Conservation (phyloP, 2,329 filamentous ascomycete species). For the Furcasterigmium furcatum region DNA sequence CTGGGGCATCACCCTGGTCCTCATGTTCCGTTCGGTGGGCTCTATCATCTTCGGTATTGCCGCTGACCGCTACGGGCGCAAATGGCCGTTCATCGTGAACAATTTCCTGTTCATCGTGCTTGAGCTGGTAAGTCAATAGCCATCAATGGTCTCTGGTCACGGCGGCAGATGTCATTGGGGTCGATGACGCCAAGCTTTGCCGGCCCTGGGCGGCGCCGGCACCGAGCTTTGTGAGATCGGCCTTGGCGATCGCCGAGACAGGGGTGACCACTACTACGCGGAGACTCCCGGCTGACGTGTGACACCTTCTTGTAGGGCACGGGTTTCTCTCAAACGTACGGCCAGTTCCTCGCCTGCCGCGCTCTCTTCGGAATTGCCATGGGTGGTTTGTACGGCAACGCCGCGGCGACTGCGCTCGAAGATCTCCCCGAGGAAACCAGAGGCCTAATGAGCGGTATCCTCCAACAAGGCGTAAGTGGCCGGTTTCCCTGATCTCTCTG, state of each 20-base stretch:
- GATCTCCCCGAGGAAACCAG: conserved; percentile 66
- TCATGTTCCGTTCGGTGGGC: conserved; percentile 58
- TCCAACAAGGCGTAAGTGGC: conserved; percentile 60
- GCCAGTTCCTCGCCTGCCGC: conserved; percentile 70
- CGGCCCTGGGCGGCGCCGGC: background rate
- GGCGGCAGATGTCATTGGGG: conserved; percentile 2
- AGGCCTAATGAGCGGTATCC: conserved; percentile 71
- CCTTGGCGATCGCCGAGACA: conserved; percentile 6
- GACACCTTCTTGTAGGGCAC: conserved; percentile 43
- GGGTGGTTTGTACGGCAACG: conserved; percentile 78
- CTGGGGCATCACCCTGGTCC: conserved; percentile 61
- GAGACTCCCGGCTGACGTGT: conserved; percentile 7
- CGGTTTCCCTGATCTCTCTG: background rate
- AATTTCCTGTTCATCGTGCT: conserved; percentile 70
- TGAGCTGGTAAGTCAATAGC: conserved; percentile 55
- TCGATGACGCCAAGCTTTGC: conserved; percentile 4
- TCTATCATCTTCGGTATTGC: conserved; percentile 52
- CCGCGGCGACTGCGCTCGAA: conserved; percentile 74
- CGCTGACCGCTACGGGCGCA: conserved; percentile 54
- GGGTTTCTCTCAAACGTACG: conserved; percentile 65
- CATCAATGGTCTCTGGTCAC: conserved; percentile 2
- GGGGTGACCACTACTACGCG: background rate
- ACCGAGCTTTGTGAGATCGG: conserved; percentile 8
- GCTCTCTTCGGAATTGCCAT: conserved; percentile 78
- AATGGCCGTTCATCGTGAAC: conserved; percentile 75